These are phyloP conservation scores for Sindora glabra DNA, from an alignment of 306 rosid genomes.

Conservation along the genomic window DNA sequence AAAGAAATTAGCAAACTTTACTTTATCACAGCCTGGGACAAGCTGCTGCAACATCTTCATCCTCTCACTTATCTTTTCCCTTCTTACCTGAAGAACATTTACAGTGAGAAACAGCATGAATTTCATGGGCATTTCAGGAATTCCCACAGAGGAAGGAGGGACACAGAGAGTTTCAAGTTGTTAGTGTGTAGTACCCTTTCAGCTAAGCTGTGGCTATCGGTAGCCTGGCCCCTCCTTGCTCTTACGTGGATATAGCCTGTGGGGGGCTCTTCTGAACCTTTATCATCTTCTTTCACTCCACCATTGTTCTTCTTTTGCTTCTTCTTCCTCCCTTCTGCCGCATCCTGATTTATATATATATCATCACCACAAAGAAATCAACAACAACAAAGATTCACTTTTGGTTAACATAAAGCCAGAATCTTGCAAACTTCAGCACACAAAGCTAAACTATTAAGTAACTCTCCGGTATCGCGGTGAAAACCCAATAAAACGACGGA, in stretches of 20 bases:
- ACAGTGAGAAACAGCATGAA: slow-evolving; percentile 9
- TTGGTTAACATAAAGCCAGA: neutral
- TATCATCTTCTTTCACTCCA: slow-evolving; percentile 25
- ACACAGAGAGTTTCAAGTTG: too few species aligned
- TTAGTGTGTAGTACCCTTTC: slow-evolving; percentile 99
- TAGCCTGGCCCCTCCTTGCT: slow-evolving; percentile 98
- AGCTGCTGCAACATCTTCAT: slow-evolving; percentile 79
- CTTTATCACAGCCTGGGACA: slow-evolving; percentile 97
- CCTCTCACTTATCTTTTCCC: slow-evolving; percentile 95
- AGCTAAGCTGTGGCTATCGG: slow-evolving; percentile 98
- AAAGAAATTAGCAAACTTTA: too few species aligned
- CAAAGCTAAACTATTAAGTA: neutral
- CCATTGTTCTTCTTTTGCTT: slow-evolving; percentile 44
- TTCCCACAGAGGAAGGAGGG: too few species aligned
- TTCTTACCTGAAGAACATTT: slow-evolving; percentile 75
- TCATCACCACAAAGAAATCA: too few species aligned
- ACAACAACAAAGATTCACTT: neutral
- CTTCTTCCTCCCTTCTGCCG: slow-evolving; percentile 33
- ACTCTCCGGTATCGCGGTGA: too few species aligned
- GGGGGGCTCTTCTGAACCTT: slow-evolving; percentile 47
- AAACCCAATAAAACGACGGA: too few species aligned
- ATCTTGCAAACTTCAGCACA: neutral
- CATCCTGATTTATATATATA: slow-evolving; percentile 30
- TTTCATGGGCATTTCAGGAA: neutral
- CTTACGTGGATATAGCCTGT: slow-evolving; percentile 83